Percentiles rank a stretch among this genome's conserved stretches.
Conservation (phyloP, 148 eudicot species). For the Talinum fruticosum region DNA sequence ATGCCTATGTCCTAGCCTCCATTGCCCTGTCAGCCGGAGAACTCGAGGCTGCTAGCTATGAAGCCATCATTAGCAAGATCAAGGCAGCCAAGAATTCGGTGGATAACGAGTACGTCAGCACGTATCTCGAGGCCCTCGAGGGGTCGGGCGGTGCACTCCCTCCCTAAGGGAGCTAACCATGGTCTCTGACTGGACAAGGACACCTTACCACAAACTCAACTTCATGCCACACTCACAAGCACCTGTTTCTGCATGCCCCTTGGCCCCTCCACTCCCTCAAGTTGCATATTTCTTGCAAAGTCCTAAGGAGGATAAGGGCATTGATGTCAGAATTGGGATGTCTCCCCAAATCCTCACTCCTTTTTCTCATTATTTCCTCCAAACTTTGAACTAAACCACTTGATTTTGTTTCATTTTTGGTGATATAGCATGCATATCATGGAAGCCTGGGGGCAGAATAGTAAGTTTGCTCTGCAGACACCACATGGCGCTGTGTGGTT, state of each 20-base stretch:
- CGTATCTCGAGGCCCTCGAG: conserved; percentile 32
- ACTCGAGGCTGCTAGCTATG: conserved; percentile 20
- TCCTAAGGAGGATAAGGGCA: conserved; percentile 33
- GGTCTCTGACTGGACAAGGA: conserved; percentile 37
- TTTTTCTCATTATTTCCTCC: conserved; percentile 32
- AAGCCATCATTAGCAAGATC: conserved; percentile 26
- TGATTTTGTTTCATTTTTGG: conserved; percentile 1
- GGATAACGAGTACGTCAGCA: conserved; percentile 23
- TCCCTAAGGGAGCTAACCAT: conserved; percentile 34
- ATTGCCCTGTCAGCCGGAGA: conserved; percentile 28
- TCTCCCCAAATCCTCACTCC: conserved; percentile 19
- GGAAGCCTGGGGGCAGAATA: conserved; percentile 16
- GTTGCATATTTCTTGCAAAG: conserved; percentile 37
- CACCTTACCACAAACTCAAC: conserved; percentile 27
- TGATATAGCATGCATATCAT: conserved; percentile 2
- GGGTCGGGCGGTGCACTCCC: conserved; percentile 33
- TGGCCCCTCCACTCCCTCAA: conserved; percentile 32
- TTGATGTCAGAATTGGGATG: conserved; percentile 35
- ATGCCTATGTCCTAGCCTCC: conserved; percentile 35
- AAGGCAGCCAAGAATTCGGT: conserved; percentile 27
- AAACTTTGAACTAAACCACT: conserved; percentile 17
- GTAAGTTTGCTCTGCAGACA: neutral
- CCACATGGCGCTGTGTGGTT: conserved; percentile 10
- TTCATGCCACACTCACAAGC: conserved; percentile 20
- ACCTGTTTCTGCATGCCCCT: conserved; percentile 17